phyloP scores from a whole-genome alignment of 345 rosid species.

The Dipteronia sinensis region DNA sequence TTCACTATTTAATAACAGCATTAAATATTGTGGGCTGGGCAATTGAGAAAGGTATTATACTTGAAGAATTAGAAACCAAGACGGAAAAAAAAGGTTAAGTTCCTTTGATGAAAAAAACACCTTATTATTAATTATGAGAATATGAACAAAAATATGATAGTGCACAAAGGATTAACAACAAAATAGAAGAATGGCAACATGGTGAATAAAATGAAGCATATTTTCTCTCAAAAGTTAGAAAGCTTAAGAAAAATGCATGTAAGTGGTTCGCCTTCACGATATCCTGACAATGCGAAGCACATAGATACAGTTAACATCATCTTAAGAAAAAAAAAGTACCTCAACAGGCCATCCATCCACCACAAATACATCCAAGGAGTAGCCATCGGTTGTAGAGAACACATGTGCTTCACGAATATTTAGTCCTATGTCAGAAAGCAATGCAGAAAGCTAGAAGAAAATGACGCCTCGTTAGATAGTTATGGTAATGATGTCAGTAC shows the following conservation, averaged over 20 bases:
- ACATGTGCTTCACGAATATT: slow-evolving; percentile 85
- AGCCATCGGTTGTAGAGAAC: slow-evolving; percentile 76
- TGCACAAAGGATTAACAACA: neutral
- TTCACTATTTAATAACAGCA: neutral
- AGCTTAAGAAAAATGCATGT: neutral
- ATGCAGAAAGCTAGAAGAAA: slow-evolving; percentile 66
- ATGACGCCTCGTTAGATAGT: slow-evolving; percentile 23
- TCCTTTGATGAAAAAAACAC: neutral
- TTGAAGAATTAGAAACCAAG: neutral
- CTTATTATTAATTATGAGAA: neutral
- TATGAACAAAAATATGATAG: neutral
- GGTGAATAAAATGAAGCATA: neutral
- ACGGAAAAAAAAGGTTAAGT: neutral
- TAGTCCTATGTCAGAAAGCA: slow-evolving; percentile 77
- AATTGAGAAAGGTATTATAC: neutral
- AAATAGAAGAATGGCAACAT: neutral
- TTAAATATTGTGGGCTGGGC: neutral
- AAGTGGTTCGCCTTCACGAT: neutral
- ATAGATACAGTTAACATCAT: neutral
- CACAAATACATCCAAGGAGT: slow-evolving; percentile 77
- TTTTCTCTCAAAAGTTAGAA: neutral
- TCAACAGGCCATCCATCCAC: slow-evolving; percentile 75
- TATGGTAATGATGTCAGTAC: slow-evolving; percentile 1
- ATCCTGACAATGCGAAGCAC: neutral
- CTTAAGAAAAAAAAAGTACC: slow-evolving; percentile 35